Percentiles rank a stretch among this genome's conserved stretches.
Conservation (phyloP, 2,329 filamentous ascomycete genomes). For the Pseudogymnoascus sp. region DNA sequence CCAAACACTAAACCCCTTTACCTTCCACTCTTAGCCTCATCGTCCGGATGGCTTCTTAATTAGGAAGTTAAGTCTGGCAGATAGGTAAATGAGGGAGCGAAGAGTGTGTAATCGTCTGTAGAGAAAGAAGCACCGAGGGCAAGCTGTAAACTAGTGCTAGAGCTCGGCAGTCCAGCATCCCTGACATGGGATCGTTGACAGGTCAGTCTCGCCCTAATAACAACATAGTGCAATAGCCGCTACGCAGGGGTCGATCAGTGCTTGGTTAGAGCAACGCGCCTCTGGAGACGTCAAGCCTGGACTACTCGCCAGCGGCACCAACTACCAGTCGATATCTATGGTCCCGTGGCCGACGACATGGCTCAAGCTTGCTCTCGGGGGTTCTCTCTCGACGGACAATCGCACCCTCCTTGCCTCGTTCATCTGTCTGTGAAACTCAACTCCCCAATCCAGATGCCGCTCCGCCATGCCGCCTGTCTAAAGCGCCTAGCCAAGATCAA, state of each 20-base stretch:
- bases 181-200: not conserved
- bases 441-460: not conserved
- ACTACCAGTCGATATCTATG: not conserved
- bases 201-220: not conserved
- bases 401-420: not conserved
- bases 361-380: not conserved
- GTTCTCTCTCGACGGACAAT: not conserved
- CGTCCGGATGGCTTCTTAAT: not conserved
- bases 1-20: not conserved
- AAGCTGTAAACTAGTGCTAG: not conserved
- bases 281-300: not conserved
- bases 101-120: not conserved
- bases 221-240: constrained; percentile 4
- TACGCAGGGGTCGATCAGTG: not conserved
- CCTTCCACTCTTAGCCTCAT: not conserved
- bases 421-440: not conserved
- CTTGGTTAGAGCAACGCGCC: not conserved
- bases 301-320: not conserved
- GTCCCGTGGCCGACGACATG: not conserved
- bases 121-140: not conserved
- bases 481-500: not conserved
- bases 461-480: not conserved
- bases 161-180: not conserved
- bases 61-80: not conserved
- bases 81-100: not conserved